Base-by-base conservation (phyloP, 2,329 filamentous ascomycete genomes). In the Volutella citrinella region DNA sequence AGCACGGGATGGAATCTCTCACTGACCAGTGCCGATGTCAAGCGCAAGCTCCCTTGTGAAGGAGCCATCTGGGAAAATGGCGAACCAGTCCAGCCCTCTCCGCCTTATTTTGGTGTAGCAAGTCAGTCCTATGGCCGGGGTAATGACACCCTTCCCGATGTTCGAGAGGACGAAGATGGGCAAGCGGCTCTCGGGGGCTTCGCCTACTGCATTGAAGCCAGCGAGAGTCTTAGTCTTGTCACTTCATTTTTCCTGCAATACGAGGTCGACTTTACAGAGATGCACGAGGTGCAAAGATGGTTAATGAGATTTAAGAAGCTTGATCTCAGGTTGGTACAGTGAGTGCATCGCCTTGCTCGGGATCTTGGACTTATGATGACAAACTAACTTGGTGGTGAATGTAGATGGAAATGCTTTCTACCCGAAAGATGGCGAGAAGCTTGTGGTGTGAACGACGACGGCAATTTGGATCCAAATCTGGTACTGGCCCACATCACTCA, bases 181-280 rank as follows among this genome's bases (percentile, higher is more conserved):
- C 51, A 57, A 14, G 45, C 48, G 7, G 53, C 53, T 6, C 34
- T 66, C 3, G 65, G 58, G 10, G 63, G 64, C 0, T 66, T 68
- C 31, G 66, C 67, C 0, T 70, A 66, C 38, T 59, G 57, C n/a
- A 61, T 69, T n/a, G 66, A 69, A 38, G 65, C 65, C 0, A 66
- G 64, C 0, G 66, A 69, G 36, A 65, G 61, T 6, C 47, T 69
- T 3, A 65, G 59, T 17, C 57, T 58, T 2, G 64, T 69, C 2
- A 65, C 60, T 1, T 64, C 56, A 0, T 69, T 63, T 38, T 68
- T 69, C 27, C 54, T 69, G 0, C 65, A 65, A 31, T 61, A 69
- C 22, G 48, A 52, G 8, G 52, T 69, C 10, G 57, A 69, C 24
- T 44, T 64, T 6, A 51, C 52, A 10, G 52, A 60, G 26, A 50